Evolutionary conservation across 2,329 filamentous ascomycete genomes (phyloP), one percentile per base, ranked within the genome.

Genomic region (Mollisia scopiformis): DNA sequence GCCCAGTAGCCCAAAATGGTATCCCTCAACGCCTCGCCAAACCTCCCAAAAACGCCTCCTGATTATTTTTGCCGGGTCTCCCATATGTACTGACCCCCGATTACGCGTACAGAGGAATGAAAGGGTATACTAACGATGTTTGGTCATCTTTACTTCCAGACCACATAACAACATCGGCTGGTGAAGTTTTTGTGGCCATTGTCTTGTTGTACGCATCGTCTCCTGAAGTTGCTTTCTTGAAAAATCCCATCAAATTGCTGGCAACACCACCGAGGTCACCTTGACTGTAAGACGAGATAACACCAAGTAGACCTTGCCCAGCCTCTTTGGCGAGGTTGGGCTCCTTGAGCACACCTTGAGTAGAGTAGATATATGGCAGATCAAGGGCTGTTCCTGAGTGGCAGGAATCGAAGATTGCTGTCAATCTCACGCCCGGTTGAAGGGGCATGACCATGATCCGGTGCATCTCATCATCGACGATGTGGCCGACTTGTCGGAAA

Each of bases 81-180:
- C 84, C 61, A 87, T 76, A 59, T 57, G 21, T 68, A 88, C 86
- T 62, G 82, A 84, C 73, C 85, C 83, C 71, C 87, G 11, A 59
- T 84, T 87, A 88, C 72, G 87, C 84, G 72, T 87, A 87, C 67
- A 50, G 59, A 31, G 43, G 49, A 49, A 65, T 53, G 69, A 73
- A 73, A 71, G 73, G 65, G 64, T 72, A 66, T 71, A 88, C 89
- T 79, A 81, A 92, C 88, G 90, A 93, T 68, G 95, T 99, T 78
- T 98, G 95, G 63, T 89, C 87, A 74, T 99, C 95, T 78, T 97
- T 97, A 79, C 92, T 96, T 59, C 95, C 95, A 63, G 92, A 96
- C 90, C 93, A 97, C 91, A 97, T 96, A 74, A 99, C 87, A 31
- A 99, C 95, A 76, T 99, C 95, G 41, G 95, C 95, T 1, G 93